Evolutionary conservation across 1,284 basidiomycete species (phyloP), one percentile per base, ranked within the genome.

Genomic region (Leccinum subspadiceum): DNA sequence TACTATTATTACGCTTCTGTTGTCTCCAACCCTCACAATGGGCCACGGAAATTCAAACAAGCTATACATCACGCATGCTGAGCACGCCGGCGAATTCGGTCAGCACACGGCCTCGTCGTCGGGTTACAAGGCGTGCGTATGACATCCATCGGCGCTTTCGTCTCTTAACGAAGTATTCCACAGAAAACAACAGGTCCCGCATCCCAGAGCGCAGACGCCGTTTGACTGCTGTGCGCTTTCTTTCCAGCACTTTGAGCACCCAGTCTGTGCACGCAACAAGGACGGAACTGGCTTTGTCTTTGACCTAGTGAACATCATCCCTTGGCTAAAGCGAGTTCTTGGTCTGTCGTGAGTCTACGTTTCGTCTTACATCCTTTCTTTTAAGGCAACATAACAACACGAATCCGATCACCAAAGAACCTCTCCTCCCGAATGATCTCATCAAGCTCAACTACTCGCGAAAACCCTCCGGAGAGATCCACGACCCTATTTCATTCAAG

Each of bases 221-320:
- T 95, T 92, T 68, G 94, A 98, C 76, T 96, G 90, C 69, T 98
- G 96, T 67, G 89, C 94, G 0, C 83, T 98, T 35, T 94, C 94
- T 6, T 91, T 96, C 64, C 94, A 96, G 72, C 93, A 91, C 1
- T 98, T 97, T 73, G 81, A 80, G 22, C 89, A 93, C 68, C 96
- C 96, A 0, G 95, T 97, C 6, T 94, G 93, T 67, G 91, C 93
- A 1, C 82, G 87, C 35, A 92, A 92, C 67, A 71, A 80, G 35
- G 91, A 93, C 69, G 89, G 90, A 31, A 91, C 89, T 1, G 91
- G 92, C 9, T 77, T 77, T 54, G 90, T 92, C n/a, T 94, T 93
- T 72, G 93, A 96, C 66, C 77, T 96, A 54, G 81, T 93, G 54
- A 94, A 93, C 72, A 94, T 97, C 67, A 89, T 96, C 41, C 94